Base-by-base conservation (phyloP, 2,329 filamentous ascomycete species). In the Talaromyces atroroseus region DNA sequence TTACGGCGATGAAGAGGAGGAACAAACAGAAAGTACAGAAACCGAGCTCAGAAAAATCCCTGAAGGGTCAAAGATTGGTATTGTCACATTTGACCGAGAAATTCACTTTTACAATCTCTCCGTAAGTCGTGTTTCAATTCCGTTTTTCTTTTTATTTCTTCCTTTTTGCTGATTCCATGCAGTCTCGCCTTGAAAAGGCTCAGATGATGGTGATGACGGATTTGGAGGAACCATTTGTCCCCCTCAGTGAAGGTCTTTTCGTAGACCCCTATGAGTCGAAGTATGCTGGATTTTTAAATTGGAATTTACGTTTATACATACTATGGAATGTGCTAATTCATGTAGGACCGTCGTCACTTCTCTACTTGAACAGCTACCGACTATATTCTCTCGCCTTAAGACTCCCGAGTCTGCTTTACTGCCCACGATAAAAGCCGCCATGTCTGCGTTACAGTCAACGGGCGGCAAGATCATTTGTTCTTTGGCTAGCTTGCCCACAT, bases 121-220 rank as follows among this genome's bases (percentile, higher is more conserved):
- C 66, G 85, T 89, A 77, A 76, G 86, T 81, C 34, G 52, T 42
- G 5, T 29, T 29, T 29, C 26, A n/a, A n/a, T n/a, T n/a, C n/a
- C n/a, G n/a, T n/a, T 11, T 20, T 18, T 8, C n/a, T 48, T 21
- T 40, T 26, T 42, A 60, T 54, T 61, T 56, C 38, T 58, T 59
- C 46, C 64, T 62, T 57, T 16, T 36, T 58, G 48, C 67, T 72
- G 46, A 74, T 56, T 40, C 18, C 8, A 18, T 38, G 21, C 38
- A 90, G 86, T 74, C 90, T 38, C 81, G 81, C 42, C 78, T 96
- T 44, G 87, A 94, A 55, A 86, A 91, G 74, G 90, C 94, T 10
- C 94, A 99, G 69, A 96, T 99, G 90, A 84, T 99, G 79, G 92
- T 99, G 51, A 96, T 99, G 90, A 89, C 94, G 3, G 94, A 99